Conservation (phyloP, 768 basidiomycete species). For the Trichaptum fuscoviolaceum region DNA sequence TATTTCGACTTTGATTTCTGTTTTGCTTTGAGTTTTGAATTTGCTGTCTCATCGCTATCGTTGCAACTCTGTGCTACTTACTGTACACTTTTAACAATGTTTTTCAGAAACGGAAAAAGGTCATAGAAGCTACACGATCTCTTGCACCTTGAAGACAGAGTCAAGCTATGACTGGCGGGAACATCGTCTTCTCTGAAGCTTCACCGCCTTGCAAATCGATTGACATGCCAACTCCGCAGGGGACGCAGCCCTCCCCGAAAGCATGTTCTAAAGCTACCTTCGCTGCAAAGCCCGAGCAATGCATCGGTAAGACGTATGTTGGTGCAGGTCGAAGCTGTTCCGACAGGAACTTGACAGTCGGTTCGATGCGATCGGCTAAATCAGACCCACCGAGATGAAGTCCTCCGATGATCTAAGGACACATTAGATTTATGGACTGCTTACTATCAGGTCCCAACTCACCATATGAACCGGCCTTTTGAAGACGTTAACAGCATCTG, state of each 20-base stretch:
- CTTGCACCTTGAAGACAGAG: neutral
- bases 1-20: neutral
- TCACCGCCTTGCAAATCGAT: constrained; percentile 51
- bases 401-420: constrained; percentile 67
- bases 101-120: neutral
- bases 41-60: neutral
- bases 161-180: constrained; percentile 16
- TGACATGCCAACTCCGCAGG: constrained; percentile 68
- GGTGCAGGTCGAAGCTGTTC: constrained; percentile 56
- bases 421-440: neutral
- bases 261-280: constrained; percentile 66
- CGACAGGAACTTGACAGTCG: constrained; percentile 68
- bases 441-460: constrained; percentile 3
- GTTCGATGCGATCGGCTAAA: constrained; percentile 52
- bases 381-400: constrained; percentile 78
- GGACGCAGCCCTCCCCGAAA: constrained; percentile 72
- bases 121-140: neutral
- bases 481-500: constrained; percentile 58
- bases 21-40: neutral
- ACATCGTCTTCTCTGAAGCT: constrained; percentile 15
- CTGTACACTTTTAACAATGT: neutral
- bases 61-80: neutral
- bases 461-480: constrained; percentile 75
- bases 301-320: constrained; percentile 74
- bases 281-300: constrained; percentile 76